Base-by-base conservation (phyloP, 345 rosid genomes). In the Hibiscus tridactylites region DNA sequence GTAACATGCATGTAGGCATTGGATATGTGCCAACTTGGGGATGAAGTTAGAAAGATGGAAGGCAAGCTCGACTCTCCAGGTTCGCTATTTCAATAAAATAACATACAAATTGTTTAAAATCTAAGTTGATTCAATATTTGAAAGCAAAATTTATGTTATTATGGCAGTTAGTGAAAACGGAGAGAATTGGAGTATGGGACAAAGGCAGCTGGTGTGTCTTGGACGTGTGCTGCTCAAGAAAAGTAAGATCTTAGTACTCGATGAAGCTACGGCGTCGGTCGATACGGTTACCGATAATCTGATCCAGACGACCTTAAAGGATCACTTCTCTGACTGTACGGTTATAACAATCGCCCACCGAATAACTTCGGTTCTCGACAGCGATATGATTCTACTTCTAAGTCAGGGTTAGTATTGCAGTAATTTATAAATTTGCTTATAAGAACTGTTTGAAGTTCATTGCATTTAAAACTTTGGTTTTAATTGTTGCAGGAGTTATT, bases 161-260 rank as follows among this genome's bases (percentile, higher is more conserved):
- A 33, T 33, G 5, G 37, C 37, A 4, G 37, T 33, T 33, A 33
- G 52, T 9, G 86, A 88, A 72, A 83, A 88, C 61, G 92, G 88
- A 35, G 84, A 88, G 44, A 84, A 88, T 71, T 88, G 92, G 90
- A 88, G 92, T 60, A 79, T 86, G 79, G 92, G 92, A 10, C 92
- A 84, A 72, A 83, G 88, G 75, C 90, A 88, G 63, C 71, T 88
- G 9, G 83, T 85, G 11, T 88, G 90, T 46, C 81, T 88, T 0
- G 91, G 88, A 5, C 78, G 89, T 21, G 86, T 85, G 47, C 61
- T 85, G 56, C 83, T 85, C 1, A 82, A 85, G 75, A 87, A 73
- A 75, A 83, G 87, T 60, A 85, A 83, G 61, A 70, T 85, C 12
- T 66, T 87, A 79, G 86, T 88, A 17, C 86, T 86, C 57, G 87